A percentile compares a stretch with the other conserved stretches of the same genome.
These are phyloP conservation scores for Beauveria sp. DNA, from an alignment of 2,329 filamentous ascomycete species.

Conservation along the genomic window DNA sequence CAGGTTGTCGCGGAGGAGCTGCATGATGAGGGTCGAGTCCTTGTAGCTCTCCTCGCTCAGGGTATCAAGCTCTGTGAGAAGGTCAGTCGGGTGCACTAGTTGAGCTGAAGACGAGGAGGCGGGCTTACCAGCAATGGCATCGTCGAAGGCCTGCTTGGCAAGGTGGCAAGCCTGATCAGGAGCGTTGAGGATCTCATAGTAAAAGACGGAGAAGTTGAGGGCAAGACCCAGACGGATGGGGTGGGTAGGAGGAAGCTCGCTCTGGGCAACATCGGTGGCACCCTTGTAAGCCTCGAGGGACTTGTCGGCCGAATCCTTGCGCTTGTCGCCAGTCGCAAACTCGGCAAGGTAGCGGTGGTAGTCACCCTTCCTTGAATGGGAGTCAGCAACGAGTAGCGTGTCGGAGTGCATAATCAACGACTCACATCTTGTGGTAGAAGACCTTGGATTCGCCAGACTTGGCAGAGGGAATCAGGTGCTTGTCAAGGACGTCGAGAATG, in stretches of 20 bases:
- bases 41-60: conserved; percentile 99
- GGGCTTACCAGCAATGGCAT: conserved; percentile 71
- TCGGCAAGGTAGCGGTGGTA: conserved; percentile 99
- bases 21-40: conserved; percentile 98
- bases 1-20: conserved; percentile 94
- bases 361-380: conserved; percentile 78
- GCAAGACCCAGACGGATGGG: conserved; percentile 96
- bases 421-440: conserved; percentile 98
- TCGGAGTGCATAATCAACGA: background rate
- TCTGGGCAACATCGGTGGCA: conserved; percentile 97
- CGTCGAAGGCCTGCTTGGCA: conserved; percentile 98
- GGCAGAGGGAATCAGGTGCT: conserved; percentile 89
- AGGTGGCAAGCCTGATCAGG: conserved; percentile 97
- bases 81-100: conserved; percentile 17
- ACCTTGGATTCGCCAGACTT: conserved; percentile 97
- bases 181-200: conserved; percentile 99
- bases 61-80: conserved; percentile 74
- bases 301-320: conserved; percentile 89
- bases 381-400: background rate
- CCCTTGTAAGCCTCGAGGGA: conserved; percentile 95
- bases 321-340: conserved; percentile 89
- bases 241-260: conserved; percentile 93
- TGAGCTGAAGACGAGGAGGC: background rate
- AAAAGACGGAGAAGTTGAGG: conserved; percentile 99
- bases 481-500: conserved; percentile 88